These are phyloP conservation scores for Luffa aegyptiaca DNA, from an alignment of 306 rosid species.

Conservation along the genomic window DNA sequence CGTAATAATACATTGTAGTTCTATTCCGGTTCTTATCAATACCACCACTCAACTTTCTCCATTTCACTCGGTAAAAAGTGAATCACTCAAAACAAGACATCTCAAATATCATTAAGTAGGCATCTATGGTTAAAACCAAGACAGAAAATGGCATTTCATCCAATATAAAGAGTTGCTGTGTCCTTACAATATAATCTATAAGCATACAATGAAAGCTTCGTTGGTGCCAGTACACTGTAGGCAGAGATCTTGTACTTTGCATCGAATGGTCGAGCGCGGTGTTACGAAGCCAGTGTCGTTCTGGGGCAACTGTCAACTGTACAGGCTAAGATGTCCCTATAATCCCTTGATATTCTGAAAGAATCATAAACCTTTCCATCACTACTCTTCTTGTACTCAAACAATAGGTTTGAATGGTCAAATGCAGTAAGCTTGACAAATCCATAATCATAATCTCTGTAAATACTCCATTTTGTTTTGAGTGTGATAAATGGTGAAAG, in stretches of 20 bases:
- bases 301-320: slow-evolving; percentile 53
- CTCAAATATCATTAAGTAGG: neutral
- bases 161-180: neutral
- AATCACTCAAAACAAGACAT: neutral
- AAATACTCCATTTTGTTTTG: slow-evolving; percentile 69
- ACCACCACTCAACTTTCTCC: neutral
- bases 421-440: slow-evolving; percentile 80
- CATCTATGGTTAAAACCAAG: neutral
- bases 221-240: neutral
- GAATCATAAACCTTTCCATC: slow-evolving; percentile 79
- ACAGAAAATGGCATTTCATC: neutral
- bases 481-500: slow-evolving; percentile 54
- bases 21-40: neutral
- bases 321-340: slow-evolving; percentile 80
- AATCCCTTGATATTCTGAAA: slow-evolving; percentile 63
- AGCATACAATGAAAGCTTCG: neutral
- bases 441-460: slow-evolving; percentile 70
- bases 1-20: too few relatives aligned
- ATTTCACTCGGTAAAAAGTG: neutral
- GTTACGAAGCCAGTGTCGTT: slow-evolving; percentile 59
- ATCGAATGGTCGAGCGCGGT: slow-evolving; percentile 8
- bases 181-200: neutral
- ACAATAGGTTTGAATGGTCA: slow-evolving; percentile 70
- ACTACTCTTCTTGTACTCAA: slow-evolving; percentile 96
- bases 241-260: slow-evolving; percentile 16